Evolutionary conservation across 306 rosid species (phyloP).

Genomic region (Gleditsia sinensis): DNA sequence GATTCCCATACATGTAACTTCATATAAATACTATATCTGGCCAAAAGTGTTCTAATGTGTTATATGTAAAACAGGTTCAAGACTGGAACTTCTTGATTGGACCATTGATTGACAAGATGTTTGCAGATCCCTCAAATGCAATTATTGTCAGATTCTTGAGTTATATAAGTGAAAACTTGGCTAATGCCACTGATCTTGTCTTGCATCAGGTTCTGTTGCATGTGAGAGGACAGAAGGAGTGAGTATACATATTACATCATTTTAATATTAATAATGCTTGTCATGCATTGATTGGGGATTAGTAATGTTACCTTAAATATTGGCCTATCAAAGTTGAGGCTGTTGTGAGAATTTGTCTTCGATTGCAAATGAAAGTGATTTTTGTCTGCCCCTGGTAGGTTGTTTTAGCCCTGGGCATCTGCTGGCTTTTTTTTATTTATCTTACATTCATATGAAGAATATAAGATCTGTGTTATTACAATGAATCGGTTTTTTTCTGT

Average conservation of each 20-base stretch:
- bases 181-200: slow-evolving; percentile 67
- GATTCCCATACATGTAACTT: slow-evolving; percentile 5
- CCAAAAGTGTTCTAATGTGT: slow-evolving; percentile 5
- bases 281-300: not conserved
- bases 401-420: not conserved
- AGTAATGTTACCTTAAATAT: not conserved
- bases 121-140: slow-evolving; percentile 89
- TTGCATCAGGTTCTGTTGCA: slow-evolving; percentile 64
- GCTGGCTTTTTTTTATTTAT: slow-evolving; percentile 12
- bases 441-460: not conserved
- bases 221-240: slow-evolving; percentile 66
- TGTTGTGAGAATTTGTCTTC: slow-evolving; percentile 6
- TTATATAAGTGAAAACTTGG: slow-evolving; percentile 68
- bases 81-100: slow-evolving; percentile 75
- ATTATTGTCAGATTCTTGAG: slow-evolving; percentile 73
- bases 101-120: slow-evolving; percentile 84
- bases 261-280: slow-evolving; percentile 2
- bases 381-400: slow-evolving; percentile 16
- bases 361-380: slow-evolving; percentile 26
- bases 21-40: not conserved
- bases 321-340: not conserved
- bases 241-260: slow-evolving; percentile 38
- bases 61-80: slow-evolving; percentile 59
- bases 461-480: not conserved
- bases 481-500: not conserved